Evolutionary conservation across 2,329 filamentous ascomycete genomes (phyloP).

Genomic region (Mariannaea sp.): DNA sequence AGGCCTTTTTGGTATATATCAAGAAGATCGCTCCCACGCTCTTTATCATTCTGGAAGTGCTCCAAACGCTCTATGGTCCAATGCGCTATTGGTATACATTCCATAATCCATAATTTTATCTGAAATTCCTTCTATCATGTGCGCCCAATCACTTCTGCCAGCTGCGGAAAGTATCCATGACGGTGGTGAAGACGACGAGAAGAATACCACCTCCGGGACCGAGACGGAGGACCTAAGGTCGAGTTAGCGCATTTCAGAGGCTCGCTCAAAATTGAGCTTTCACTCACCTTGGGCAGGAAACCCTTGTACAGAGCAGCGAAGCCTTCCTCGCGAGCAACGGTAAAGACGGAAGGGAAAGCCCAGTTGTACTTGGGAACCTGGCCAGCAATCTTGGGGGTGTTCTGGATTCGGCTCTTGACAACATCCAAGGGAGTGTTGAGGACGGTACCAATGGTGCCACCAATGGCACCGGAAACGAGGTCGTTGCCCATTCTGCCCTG

Average conservation of each 20-base stretch:
- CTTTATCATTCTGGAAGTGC: constrained; percentile 17
- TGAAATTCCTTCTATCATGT: constrained; percentile 16
- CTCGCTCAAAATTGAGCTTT: constrained; percentile 31
- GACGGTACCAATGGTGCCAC: constrained; percentile 86
- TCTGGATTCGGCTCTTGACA: constrained; percentile 98
- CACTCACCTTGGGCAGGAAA: constrained; percentile 92
- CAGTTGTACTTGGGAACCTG: constrained; percentile 95
- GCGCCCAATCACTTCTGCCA: constrained; percentile 38
- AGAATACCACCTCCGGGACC: constrained; percentile 69
- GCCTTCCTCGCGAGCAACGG: constrained; percentile 91
- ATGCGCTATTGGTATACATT: constrained; percentile 26
- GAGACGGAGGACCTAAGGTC: constrained; percentile 49
- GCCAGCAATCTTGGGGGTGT: constrained; percentile 83
- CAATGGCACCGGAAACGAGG: constrained; percentile 81
- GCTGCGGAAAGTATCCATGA: constrained; percentile 90
- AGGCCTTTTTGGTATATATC: constrained; percentile 20
- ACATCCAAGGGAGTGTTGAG: constrained; percentile 97
- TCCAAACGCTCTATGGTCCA: constrained; percentile 18
- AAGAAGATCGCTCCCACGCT: constrained; percentile 15
- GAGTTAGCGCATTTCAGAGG: constrained; percentile 10
- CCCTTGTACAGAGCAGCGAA: constrained; percentile 95
- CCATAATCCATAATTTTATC: constrained; percentile 15
- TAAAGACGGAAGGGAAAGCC: constrained; percentile 86
- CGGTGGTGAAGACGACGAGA: constrained; percentile 83
- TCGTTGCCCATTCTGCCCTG: constrained; percentile 83